Conservation (phyloP, 164 flowering plant species). For the Chimonanthus salicifolius region DNA sequence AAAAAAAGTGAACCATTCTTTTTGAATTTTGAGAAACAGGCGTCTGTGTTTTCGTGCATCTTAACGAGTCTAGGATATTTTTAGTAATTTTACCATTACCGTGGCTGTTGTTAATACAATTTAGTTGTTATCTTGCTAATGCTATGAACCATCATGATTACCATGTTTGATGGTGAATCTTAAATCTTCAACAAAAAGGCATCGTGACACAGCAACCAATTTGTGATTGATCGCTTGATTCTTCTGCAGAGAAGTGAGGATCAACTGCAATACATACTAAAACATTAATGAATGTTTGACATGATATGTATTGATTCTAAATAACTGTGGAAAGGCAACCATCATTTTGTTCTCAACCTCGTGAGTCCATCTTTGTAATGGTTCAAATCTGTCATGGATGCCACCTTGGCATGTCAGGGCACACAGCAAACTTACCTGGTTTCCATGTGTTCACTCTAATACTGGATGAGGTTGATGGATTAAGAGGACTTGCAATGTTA, state of each 20-base stretch:
- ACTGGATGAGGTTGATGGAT: neutral
- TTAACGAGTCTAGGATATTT: neutral
- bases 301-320: no score
- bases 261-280: no score
- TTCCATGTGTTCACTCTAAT: neutral
- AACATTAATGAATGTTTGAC: no score
- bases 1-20: neutral
- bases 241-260: neutral
- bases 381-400: neutral
- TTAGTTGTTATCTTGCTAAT: neutral
- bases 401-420: neutral
- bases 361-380: neutral
- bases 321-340: no score
- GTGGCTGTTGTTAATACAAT: neutral
- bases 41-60: neutral
- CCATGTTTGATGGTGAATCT: neutral
- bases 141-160: neutral
- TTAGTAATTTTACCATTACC: neutral
- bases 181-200: neutral
- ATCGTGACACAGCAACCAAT: neutral
- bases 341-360: no score
- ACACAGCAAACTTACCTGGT: neutral
- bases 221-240: neutral
- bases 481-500: neutral
- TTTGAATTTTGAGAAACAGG: neutral